phyloP scores from a whole-genome alignment of 139 green algal species.

The Volvox africanus region DNA sequence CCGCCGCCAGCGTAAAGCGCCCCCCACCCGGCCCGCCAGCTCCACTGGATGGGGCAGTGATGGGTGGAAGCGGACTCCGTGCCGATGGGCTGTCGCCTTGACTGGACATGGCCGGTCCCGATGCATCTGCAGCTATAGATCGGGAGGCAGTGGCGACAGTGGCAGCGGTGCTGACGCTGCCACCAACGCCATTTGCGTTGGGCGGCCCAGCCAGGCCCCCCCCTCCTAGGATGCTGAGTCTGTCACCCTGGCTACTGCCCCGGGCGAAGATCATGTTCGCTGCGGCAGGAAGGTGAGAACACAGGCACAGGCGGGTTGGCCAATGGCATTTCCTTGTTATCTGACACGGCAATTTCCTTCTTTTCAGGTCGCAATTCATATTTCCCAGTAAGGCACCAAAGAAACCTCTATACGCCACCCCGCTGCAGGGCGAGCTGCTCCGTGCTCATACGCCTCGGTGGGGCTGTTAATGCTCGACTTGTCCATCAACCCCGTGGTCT shows the following conservation, averaged over 20 bases:
- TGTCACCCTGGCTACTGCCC: background rate
- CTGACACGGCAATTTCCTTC: no score
- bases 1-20: slow-evolving; percentile 30
- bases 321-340: no score
- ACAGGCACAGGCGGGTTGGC: no score
- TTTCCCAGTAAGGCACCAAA: no score
- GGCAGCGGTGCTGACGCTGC: background rate
- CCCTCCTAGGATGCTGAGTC: background rate
- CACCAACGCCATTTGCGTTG: background rate
- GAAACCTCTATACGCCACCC: no score
- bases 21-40: background rate
- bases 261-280: background rate
- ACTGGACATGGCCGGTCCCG: background rate
- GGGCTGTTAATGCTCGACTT: no score
- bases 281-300: background rate
- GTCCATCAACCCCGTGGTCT: no score
- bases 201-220: background rate
- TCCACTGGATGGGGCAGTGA: background rate
- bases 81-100: background rate
- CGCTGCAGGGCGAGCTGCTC: no score
- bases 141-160: background rate
- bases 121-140: no score
- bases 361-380: no score
- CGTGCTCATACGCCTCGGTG: no score
- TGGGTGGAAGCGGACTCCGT: background rate